phyloP scores from a whole-genome alignment of 768 basidiomycete genomes.

The Russula foetens region DNA sequence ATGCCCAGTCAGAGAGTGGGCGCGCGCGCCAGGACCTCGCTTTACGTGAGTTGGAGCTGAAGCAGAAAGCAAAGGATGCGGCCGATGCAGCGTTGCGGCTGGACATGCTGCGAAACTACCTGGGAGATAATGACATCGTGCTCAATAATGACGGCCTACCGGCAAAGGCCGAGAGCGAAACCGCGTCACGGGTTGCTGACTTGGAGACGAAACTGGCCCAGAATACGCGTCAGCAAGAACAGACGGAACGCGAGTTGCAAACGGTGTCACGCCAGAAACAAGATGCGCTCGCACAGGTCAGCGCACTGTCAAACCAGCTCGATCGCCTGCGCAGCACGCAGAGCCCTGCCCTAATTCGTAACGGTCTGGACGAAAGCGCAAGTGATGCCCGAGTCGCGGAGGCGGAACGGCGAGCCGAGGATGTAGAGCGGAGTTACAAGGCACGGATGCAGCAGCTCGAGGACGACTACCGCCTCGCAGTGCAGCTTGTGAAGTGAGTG shows the following conservation, averaged over 20 bases:
- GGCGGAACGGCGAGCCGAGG: constrained; percentile 70
- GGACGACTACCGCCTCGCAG: constrained; percentile 92
- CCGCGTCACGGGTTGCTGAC: constrained; percentile 49
- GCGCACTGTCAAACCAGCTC: constrained; percentile 54
- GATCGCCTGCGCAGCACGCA: constrained; percentile 55
- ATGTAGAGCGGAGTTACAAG: constrained; percentile 72
- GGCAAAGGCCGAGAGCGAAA: constrained; percentile 31
- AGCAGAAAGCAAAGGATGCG: constrained; percentile 54
- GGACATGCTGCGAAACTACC: constrained; percentile 73
- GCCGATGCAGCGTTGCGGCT: constrained; percentile 67
- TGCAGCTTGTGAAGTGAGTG: constrained; percentile 92
- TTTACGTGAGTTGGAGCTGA: constrained; percentile 55
- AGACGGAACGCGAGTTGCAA: constrained; percentile 67
- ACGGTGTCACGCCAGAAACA: constrained; percentile 56
- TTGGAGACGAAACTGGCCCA: constrained; percentile 76
- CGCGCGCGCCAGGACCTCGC: constrained; percentile 61
- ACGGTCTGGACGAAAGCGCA: constrained; percentile 27
- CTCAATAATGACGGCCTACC: constrained; percentile 65
- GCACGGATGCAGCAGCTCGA: constrained; percentile 82
- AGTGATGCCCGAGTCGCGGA: constrained; percentile 47
- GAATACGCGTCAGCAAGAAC: constrained; percentile 60
- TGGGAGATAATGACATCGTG: constrained; percentile 81
- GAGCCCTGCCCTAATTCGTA: constrained; percentile 36
- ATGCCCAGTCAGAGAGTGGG: constrained; percentile 58
- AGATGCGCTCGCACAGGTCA: constrained; percentile 66